Base-by-base conservation (phyloP, 345 rosid genomes). In the Psidium guajava region DNA sequence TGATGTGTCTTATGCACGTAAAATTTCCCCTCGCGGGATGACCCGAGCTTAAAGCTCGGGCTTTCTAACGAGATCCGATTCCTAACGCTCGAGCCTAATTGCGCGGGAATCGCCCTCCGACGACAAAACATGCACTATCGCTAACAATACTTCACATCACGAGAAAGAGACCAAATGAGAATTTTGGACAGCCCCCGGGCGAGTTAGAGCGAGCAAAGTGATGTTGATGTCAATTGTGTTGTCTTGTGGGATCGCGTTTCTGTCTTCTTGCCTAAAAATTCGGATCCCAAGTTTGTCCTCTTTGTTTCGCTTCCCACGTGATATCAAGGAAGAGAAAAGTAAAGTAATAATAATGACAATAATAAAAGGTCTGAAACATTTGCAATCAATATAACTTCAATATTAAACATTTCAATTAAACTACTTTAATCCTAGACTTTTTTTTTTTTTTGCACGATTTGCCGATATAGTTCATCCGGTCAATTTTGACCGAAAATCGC, bases 41-140 rank as follows among this genome's bases (percentile, higher is more conserved):
- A 12, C n/a, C 7, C 1, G 16, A 58, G 32, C 32, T 12, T 12
- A 25, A n/a, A 14, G 3, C 0, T 58, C 1, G 0, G 32, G 32
- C 13, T 58, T n/a, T 25, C 32, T 14, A 3, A 36, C 3, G 36
- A 36, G 69, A 59, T 59, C 18, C 36, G 3, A n/a, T 5, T n/a
- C 2, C 4, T 3, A 7, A 28, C 0, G 42, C 21, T 61, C 0
- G 5, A 28, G 28, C 74, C 74, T 6, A 28, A 6, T 28, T 11
- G 8, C 1, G 0, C 5, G 0, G 3, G 1, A 1, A 22, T 61
- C 22, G 9, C 75, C 16, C 22, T 36, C 36, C 36, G 36, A 36
- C 36, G 6, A 0, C 24, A 1, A 18, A 55, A 55, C 9, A 8
- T 9, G 8, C 1, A 8, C n/a, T 3, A 0, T 22, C 3, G 0